phyloP scores from a whole-genome alignment of 2,329 filamentous ascomycete species.

The Didymella pinodella region DNA sequence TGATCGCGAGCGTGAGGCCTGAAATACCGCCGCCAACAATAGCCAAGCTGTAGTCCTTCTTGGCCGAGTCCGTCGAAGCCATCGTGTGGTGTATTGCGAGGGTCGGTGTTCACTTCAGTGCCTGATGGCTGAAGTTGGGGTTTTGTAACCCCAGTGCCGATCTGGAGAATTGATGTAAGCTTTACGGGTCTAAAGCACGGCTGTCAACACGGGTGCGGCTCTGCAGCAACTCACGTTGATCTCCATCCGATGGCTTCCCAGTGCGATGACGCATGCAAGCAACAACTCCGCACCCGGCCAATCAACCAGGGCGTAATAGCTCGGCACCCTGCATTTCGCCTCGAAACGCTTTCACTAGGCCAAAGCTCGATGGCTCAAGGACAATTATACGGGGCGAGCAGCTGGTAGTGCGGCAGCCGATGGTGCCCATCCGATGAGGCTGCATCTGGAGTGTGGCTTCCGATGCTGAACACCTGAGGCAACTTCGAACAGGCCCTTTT shows the following conservation, averaged over 20 bases:
- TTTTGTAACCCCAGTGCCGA: constrained; percentile 1
- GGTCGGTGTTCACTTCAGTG: neutral
- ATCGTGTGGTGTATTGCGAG: constrained; percentile 22
- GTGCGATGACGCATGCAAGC: constrained; percentile 25
- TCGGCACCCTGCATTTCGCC: constrained; percentile 16
- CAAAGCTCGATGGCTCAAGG: constrained; percentile 2
- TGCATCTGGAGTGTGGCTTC: constrained; percentile 10
- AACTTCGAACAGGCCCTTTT: constrained; percentile 3
- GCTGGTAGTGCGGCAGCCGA: constrained; percentile 26
- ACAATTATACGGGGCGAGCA: neutral
- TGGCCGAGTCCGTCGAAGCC: constrained; percentile 25
- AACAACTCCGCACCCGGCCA: constrained; percentile 6
- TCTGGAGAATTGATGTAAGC: constrained; percentile 1
- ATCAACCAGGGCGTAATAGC: constrained; percentile 7
- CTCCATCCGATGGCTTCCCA: constrained; percentile 24
- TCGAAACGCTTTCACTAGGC: constrained; percentile 10
- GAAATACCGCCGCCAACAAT: constrained; percentile 68
- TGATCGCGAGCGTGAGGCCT: constrained; percentile 63
- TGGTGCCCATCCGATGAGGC: constrained; percentile 16
- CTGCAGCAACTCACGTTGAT: constrained; percentile 16
- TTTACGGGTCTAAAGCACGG: constrained; percentile 8
- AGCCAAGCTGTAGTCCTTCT: constrained; percentile 58
- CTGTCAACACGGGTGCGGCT: constrained; percentile 17
- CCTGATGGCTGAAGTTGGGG: neutral
- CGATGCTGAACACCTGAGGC: constrained; percentile 8